Percentiles rank a stretch among this genome's conserved stretches.
phyloP scores from a whole-genome alignment of 1,139 yeast species.

The Kodamaea ohmeri region DNA sequence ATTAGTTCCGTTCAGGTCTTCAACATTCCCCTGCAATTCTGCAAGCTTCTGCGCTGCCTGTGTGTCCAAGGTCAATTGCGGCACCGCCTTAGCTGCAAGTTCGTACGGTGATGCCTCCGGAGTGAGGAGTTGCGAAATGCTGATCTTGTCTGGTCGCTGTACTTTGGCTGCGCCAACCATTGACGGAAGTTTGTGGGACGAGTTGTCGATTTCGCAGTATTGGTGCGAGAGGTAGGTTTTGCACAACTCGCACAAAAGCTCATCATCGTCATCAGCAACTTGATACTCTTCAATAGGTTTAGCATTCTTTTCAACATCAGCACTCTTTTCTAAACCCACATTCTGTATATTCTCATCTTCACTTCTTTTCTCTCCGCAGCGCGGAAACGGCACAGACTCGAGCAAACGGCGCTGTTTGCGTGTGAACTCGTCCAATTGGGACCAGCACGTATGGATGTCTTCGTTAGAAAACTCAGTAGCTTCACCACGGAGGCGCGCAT shows the following conservation, averaged over 20 bases:
- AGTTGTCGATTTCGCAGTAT: constrained; percentile 34
- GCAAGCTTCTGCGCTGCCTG: constrained; percentile 7
- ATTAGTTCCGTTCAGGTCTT: too few species aligned
- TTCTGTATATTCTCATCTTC: background rate
- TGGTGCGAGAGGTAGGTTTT: constrained; percentile 40
- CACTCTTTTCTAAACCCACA: too few species aligned
- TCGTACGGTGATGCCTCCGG: constrained; percentile 39
- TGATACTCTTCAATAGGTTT: background rate
- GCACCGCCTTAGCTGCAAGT: constrained; percentile 1
- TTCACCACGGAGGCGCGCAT: constrained; percentile 17
- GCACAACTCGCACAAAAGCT: constrained; percentile 40
- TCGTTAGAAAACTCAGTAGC: constrained; percentile 10
- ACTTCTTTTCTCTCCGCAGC: background rate
- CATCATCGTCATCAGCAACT: constrained; percentile 28
- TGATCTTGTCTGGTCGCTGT: constrained; percentile 10
- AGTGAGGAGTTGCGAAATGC: constrained; percentile 29
- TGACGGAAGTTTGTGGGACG: constrained; percentile 23
- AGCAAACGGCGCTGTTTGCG: constrained; percentile 15
- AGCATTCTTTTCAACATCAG: too few species aligned
- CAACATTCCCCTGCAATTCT: constrained; percentile 4
- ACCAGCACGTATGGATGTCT: constrained; percentile 25
- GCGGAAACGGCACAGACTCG: constrained; percentile 10
- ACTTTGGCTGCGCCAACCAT: constrained; percentile 9
- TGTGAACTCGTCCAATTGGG: constrained; percentile 26
- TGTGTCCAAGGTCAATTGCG: background rate